Evolutionary conservation across 192 early-diverging fungal species (phyloP), one percentile per base, ranked within the genome.

Genomic region (Backusella morwellensis): DNA sequence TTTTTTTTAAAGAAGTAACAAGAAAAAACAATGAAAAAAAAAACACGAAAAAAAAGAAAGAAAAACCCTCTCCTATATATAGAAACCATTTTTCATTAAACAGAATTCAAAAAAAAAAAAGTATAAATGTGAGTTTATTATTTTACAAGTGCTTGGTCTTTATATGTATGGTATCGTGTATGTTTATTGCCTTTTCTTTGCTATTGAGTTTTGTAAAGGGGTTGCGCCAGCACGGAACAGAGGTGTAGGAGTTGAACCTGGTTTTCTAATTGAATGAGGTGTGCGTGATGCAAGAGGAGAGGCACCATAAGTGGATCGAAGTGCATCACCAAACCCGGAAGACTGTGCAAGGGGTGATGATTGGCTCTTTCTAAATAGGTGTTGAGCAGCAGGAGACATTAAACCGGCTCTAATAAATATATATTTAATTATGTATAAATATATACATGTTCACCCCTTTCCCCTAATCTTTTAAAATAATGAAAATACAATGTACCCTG

Each of bases 351-450:
- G 69, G 15, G 81, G 77, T 6, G 81, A 76, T 6, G 34, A 26
- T 14, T 68, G 40, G 12, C 74, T 75, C 66, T 75, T 78, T 42
- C 75, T 68, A 23, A 76, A 56, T 36, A 82, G 52, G 68, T 79
- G 74, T 44, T 79, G 81, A 40, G 80, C 80, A 36, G 80, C 80
- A 17, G 76, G 80, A 21, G 80, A 82, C 69, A 78, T 72, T 8
- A 82, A 59, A 32, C 80, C 80, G 14, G 80, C 44, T 17, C 80
- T 77, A 71, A 67, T 44, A 52, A 70, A 77, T 34, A 26, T 8
- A 54, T n/a, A 32, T 66, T 44, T 54, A 21, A 35, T 63, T 40
- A 40, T 40, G 38, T 40, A 40, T 40, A 9, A 1, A 40, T 40
- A 40, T 40, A 40, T 40, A 40, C 11, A 40, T 40, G 32, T 32